Evolutionary conservation across 1,284 basidiomycete genomes (phyloP).

Genomic region (Laetiporus sulphureus): DNA sequence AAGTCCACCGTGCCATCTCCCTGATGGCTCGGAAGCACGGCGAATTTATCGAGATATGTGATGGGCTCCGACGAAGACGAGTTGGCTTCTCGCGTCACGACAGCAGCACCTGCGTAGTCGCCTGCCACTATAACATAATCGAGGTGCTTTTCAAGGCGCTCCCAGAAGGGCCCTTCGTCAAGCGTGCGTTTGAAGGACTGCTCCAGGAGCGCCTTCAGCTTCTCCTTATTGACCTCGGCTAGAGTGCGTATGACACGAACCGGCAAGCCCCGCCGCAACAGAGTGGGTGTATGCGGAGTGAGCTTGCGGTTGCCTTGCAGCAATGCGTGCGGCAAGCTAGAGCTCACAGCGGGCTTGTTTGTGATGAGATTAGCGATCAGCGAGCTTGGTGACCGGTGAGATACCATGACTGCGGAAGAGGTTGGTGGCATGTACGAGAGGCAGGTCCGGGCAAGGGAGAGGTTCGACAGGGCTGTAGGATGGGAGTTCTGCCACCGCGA

Average conservation of each 20-base stretch:
- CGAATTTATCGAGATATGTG: conserved; percentile 98
- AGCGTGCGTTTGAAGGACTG: conserved; percentile 79
- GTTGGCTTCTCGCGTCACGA: conserved; percentile 82
- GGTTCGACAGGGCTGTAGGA: conserved; percentile 84
- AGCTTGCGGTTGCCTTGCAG: conserved; percentile 81
- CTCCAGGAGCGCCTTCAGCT: conserved; percentile 81
- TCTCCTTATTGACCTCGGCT: conserved; percentile 64
- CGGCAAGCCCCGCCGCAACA: conserved; percentile 84
- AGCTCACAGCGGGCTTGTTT: conserved; percentile 95
- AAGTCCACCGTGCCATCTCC: conserved; percentile 99
- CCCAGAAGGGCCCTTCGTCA: conserved; percentile 73
- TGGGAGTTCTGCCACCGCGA: conserved; percentile 73
- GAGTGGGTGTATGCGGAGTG: conserved; percentile 87
- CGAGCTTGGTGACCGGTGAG: conserved; percentile 92
- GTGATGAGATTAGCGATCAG: conserved; percentile 98
- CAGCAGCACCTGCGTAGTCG: conserved; percentile 92
- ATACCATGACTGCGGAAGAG: conserved; percentile 94
- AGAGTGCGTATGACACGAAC: conserved; percentile 74
- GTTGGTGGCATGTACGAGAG: conserved; percentile 89
- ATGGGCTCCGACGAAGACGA: conserved; percentile 43
- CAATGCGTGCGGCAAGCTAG: conserved; percentile 89
- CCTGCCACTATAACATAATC: conserved; percentile 96
- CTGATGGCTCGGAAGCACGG: conserved; percentile 90
- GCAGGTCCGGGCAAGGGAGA: conserved; percentile 85
- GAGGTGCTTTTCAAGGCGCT: conserved; percentile 66